A percentile compares a stretch with the other conserved stretches of the same genome.
phyloP scores from a whole-genome alignment of 116 monocot species.

The Phalaenopsis hybrid region DNA sequence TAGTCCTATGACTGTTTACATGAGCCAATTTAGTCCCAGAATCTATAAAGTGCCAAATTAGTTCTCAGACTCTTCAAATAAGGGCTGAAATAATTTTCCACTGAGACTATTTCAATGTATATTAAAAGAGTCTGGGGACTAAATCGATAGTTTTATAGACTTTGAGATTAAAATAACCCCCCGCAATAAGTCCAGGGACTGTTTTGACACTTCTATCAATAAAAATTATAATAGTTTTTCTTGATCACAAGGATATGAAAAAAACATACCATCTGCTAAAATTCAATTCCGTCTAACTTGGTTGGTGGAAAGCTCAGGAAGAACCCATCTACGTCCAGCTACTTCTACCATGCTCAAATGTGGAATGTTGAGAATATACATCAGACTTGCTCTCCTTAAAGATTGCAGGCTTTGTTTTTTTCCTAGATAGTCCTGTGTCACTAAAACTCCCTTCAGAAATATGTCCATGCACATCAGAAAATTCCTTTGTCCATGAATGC shows the following conservation, averaged over 20 bases:
- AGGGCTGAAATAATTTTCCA: too few species aligned
- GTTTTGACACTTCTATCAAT: neutral
- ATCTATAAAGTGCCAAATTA: too few species aligned
- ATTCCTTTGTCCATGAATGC: slow-evolving; percentile 46
- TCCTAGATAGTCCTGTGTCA: slow-evolving; percentile 55
- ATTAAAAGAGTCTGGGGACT: too few species aligned
- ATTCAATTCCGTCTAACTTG: neutral
- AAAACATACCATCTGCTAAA: neutral
- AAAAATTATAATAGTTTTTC: neutral
- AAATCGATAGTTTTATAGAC: too few species aligned
- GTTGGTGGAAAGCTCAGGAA: neutral
- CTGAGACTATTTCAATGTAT: too few species aligned
- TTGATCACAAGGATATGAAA: neutral
- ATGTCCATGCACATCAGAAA: slow-evolving; percentile 43
- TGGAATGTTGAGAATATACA: neutral
- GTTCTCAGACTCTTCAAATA: too few species aligned
- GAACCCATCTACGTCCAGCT: neutral
- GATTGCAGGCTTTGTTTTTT: slow-evolving; percentile 20
- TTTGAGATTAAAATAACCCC: too few species aligned
- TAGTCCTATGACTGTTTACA: too few species aligned
- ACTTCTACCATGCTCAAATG: neutral
- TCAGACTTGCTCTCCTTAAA: neutral
- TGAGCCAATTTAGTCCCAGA: too few species aligned
- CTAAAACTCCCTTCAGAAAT: slow-evolving; percentile 62
- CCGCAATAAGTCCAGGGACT: too few species aligned